phyloP scores from a whole-genome alignment of 2,329 filamentous ascomycete genomes.

The Pseudocercospora fijiensis region DNA sequence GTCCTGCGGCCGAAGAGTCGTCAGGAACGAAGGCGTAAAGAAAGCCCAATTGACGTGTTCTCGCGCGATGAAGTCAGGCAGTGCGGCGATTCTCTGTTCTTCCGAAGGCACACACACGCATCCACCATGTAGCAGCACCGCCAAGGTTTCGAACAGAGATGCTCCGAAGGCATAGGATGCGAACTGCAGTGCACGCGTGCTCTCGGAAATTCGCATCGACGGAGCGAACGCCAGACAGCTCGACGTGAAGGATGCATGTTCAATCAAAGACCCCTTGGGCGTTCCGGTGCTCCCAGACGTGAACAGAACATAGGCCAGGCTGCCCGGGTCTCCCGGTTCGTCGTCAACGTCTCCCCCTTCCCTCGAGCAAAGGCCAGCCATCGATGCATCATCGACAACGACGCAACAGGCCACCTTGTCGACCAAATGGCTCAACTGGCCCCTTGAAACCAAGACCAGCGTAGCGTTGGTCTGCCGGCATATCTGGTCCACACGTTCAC shows the following conservation, averaged over 20 bases:
- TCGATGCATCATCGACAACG: not conserved
- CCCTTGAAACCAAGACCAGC: not conserved
- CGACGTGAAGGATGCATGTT: not conserved
- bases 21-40: not conserved
- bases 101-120: not conserved
- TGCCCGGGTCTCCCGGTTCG: not conserved
- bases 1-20: not conserved
- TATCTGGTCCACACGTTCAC: not conserved
- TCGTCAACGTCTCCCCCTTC: not conserved
- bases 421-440: not conserved
- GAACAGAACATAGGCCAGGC: not conserved
- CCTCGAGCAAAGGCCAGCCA: not conserved
- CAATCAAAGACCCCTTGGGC: not conserved
- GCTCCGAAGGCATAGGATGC: not conserved
- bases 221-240: not conserved
- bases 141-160: not conserved
- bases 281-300: not conserved
- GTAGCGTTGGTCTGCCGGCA: not conserved
- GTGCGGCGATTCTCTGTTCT: not conserved
- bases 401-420: not conserved
- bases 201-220: not conserved
- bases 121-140: not conserved
- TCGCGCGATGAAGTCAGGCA: not conserved
- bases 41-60: not conserved
- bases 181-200: not conserved